phyloP scores from a whole-genome alignment of 2,329 filamentous ascomycete species.

The Botrytis hyacinthi region DNA sequence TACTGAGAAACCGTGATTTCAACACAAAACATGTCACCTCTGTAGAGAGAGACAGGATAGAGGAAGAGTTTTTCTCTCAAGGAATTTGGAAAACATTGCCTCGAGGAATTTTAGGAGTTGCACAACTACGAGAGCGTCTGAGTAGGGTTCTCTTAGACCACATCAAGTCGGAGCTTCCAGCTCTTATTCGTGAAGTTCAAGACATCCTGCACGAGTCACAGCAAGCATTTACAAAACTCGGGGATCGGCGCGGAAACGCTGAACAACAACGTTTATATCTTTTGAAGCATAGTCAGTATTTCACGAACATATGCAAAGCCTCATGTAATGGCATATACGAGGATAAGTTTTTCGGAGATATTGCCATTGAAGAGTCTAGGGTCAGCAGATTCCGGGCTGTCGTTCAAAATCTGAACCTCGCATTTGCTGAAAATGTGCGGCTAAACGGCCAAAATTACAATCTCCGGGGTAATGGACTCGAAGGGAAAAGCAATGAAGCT shows the following conservation, averaged over 20 bases:
- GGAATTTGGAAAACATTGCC: not conserved
- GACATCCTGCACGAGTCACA: not conserved
- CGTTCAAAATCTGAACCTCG: not conserved
- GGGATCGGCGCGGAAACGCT: not conserved
- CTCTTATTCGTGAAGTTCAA: not conserved
- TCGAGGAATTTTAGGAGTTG: not conserved
- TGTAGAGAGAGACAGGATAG: not conserved
- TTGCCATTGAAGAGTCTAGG: not conserved
- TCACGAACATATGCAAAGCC: not conserved
- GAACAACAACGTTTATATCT: not conserved
- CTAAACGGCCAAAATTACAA: not conserved
- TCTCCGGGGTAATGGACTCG: not conserved
- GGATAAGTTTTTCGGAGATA: not conserved
- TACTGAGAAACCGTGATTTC: not conserved
- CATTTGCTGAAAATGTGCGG: not conserved
- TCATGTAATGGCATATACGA: not conserved
- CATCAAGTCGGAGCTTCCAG: not conserved
- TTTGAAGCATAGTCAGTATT: not conserved
- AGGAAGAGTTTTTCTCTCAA: not conserved
- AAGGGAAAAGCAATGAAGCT: not conserved
- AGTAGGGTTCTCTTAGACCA: not conserved
- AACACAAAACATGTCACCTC: not conserved
- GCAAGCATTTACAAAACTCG: not conserved
- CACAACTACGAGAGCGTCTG: not conserved
- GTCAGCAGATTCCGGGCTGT: not conserved